Evolutionary conservation across 2,329 filamentous ascomycete species (phyloP).

Genomic region (Paraphaeosphaeria minitans): DNA sequence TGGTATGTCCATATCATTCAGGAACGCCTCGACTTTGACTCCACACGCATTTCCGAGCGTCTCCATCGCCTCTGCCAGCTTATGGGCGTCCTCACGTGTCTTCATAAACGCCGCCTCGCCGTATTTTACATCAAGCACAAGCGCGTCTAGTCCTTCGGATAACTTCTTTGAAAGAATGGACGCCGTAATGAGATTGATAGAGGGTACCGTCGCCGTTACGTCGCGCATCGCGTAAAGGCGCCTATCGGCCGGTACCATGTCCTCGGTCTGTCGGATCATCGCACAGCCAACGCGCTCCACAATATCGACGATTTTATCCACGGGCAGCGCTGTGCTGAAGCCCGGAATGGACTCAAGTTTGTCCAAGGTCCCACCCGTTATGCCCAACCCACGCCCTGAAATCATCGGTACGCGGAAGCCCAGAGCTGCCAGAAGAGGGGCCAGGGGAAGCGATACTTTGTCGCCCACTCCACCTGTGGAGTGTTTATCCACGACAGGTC

Average conservation of each 20-base stretch:
- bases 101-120: neutral
- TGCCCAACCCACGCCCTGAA: neutral
- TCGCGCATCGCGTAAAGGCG: neutral
- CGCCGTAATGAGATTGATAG: slow-evolving; percentile 1
- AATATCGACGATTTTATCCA: neutral
- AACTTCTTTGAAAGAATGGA: neutral
- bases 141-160: slow-evolving; percentile 1
- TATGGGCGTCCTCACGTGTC: neutral
- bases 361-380: neutral
- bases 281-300: neutral
- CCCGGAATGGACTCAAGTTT: neutral
- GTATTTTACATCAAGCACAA: neutral
- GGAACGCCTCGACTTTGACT: slow-evolving; percentile 1
- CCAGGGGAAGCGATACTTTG: neutral
- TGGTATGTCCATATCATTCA: neutral
- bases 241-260: neutral
- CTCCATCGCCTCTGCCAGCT: neutral
- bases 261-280: neutral
- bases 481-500: neutral
- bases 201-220: neutral
- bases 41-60: neutral
- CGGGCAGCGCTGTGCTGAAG: neutral
- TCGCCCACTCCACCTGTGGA: neutral
- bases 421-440: neutral
- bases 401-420: neutral